Conservation (phyloP, 352 stramenopile genomes). For the Phytophthora litchii region DNA sequence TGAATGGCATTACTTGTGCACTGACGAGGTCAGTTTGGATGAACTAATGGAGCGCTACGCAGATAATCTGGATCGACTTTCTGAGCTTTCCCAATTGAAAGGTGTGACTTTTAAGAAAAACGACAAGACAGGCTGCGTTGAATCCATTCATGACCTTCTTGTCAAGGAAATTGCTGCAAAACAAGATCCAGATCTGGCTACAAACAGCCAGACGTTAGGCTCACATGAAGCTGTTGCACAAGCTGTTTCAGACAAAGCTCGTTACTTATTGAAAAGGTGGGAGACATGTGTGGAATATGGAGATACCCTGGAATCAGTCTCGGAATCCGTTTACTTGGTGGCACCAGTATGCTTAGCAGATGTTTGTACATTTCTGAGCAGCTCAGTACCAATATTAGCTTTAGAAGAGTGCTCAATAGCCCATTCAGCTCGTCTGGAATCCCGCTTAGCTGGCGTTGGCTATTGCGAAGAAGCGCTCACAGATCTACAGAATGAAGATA, state of each 20-base stretch:
- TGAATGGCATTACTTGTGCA: slow-evolving; percentile 60
- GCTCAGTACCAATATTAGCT: slow-evolving; percentile 15
- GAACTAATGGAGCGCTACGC: slow-evolving; percentile 63
- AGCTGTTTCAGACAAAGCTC: slow-evolving; percentile 34
- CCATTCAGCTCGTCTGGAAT: slow-evolving; percentile 42
- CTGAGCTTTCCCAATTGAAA: slow-evolving; percentile 59
- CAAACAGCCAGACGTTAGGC: slow-evolving; percentile 3
- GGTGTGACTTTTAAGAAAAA: slow-evolving; percentile 39
- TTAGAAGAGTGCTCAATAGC: slow-evolving; percentile 37
- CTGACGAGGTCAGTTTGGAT: slow-evolving; percentile 44
- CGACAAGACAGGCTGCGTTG: slow-evolving; percentile 45
- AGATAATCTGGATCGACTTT: slow-evolving; percentile 52
- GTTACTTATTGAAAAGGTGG: slow-evolving; percentile 40
- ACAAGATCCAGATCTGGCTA: background rate
- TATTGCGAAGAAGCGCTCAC: slow-evolving; percentile 34
- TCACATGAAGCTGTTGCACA: slow-evolving; percentile 42
- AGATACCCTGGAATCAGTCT: slow-evolving; percentile 10
- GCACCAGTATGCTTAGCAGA: slow-evolving; percentile 12
- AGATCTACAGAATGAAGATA: slow-evolving; percentile 20
- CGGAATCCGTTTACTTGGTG: slow-evolving; percentile 2
- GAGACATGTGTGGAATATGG: slow-evolving; percentile 19
- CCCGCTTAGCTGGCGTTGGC: slow-evolving; percentile 40
- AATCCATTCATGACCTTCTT: slow-evolving; percentile 43
- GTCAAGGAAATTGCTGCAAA: slow-evolving; percentile 20
- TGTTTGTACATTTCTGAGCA: slow-evolving; percentile 45